phyloP scores from a whole-genome alignment of 345 rosid genomes.

The Citrus cavaleriei region DNA sequence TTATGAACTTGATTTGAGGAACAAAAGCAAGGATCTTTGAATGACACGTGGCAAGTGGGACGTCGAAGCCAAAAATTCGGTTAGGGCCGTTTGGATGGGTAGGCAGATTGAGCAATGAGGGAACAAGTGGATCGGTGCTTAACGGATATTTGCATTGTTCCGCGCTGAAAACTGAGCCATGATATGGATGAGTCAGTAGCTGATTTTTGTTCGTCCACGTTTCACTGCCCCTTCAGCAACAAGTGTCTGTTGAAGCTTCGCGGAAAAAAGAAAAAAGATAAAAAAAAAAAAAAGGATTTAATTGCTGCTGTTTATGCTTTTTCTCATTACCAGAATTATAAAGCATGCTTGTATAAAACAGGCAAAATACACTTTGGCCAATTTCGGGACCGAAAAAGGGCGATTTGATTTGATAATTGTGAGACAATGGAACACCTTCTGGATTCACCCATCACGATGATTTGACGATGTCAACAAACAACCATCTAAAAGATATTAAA shows the following conservation, averaged over 20 bases:
- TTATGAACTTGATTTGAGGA: background rate
- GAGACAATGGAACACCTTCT: background rate
- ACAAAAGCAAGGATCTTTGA: background rate
- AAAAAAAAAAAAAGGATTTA: background rate
- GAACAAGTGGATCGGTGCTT: background rate
- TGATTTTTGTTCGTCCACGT: conserved; percentile 12
- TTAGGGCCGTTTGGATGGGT: background rate
- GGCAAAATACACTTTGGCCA: background rate
- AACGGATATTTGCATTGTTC: too few species aligned
- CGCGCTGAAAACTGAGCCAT: background rate
- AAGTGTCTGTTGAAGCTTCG: background rate
- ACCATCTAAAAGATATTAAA: background rate
- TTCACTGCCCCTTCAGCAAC: conserved; percentile 6
- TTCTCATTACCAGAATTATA: background rate
- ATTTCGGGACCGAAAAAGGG: background rate
- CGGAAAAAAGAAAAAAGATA: too few species aligned
- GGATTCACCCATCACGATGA: background rate
- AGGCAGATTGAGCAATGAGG: background rate
- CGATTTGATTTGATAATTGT: background rate
- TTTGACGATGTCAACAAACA: background rate
- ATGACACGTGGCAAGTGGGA: background rate
- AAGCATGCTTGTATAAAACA: background rate
- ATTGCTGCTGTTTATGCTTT: background rate
- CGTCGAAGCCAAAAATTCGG: background rate
- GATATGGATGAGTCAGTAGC: background rate